Evolutionary conservation across 768 basidiomycete genomes (phyloP).

Genomic region (Russula emetica): DNA sequence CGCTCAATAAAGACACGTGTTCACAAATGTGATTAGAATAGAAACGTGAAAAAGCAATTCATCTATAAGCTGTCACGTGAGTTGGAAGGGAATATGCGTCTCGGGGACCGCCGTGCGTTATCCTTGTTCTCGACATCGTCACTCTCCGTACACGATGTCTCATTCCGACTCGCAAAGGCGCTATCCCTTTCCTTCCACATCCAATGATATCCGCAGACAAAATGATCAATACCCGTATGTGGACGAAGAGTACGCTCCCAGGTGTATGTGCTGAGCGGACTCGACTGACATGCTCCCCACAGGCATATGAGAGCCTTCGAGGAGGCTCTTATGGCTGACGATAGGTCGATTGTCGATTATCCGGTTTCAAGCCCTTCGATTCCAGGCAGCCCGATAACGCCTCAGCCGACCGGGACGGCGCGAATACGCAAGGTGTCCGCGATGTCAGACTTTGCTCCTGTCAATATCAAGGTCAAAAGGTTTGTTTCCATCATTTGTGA

Average conservation of each 20-base stretch:
- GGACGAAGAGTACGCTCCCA: conserved; percentile 57
- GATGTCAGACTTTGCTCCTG: conserved; percentile 83
- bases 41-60: too few relatives aligned
- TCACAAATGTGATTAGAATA: too few relatives aligned
- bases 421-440: conserved; percentile 79
- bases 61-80: conserved; percentile 2
- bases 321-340: conserved; percentile 64
- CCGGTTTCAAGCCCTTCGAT: conserved; percentile 36
- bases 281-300: neutral
- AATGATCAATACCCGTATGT: conserved; percentile 41
- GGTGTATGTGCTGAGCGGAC: conserved; percentile 5
- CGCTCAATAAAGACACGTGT: conserved; percentile 37
- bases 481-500: conserved; percentile 33
- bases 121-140: neutral
- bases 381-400: conserved; percentile 29
- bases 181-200: conserved; percentile 11
- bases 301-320: conserved; percentile 76
- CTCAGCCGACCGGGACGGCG: conserved; percentile 31
- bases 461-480: conserved; percentile 80
- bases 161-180: conserved; percentile 2
- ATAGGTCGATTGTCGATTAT: conserved; percentile 38
- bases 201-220: conserved; percentile 37
- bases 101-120: neutral
- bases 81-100: neutral
- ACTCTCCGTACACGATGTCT: conserved; percentile 9